A percentile compares a stretch with the other conserved stretches of the same genome.
phyloP scores from a whole-genome alignment of 495 filamentous ascomycete genomes.

The Lasiosphaeria miniovina region DNA sequence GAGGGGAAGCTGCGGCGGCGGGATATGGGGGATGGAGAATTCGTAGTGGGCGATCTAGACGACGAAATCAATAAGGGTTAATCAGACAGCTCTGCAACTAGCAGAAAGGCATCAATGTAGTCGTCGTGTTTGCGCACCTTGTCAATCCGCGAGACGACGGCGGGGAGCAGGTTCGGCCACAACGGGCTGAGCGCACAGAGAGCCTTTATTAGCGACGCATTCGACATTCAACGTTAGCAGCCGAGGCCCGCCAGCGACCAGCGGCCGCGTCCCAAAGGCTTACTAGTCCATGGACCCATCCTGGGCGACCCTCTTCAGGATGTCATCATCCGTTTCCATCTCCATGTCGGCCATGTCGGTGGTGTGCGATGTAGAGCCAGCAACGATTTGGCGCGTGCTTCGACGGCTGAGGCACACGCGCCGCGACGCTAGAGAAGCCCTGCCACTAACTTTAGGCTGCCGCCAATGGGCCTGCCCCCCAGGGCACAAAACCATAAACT shows the following conservation, averaged over 20 bases:
- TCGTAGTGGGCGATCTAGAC: constrained; percentile 39
- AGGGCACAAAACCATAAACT: too few relatives aligned
- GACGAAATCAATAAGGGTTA: neutral
- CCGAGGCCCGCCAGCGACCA: constrained; percentile 4
- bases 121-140: constrained; percentile 23
- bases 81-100: neutral
- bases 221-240: constrained; percentile 1
- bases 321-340: constrained; percentile 56
- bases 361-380: neutral
- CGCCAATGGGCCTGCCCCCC: neutral
- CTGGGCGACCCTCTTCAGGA: constrained; percentile 59
- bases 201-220: constrained; percentile 11
- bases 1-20: constrained; percentile 28
- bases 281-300: constrained; percentile 71
- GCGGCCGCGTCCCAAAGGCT: constrained; percentile 19
- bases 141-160: constrained; percentile 40
- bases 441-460: neutral
- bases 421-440: neutral
- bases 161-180: constrained; percentile 39
- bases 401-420: neutral
- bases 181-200: constrained; percentile 26
- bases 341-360: constrained; percentile 39
- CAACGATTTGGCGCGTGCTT: constrained; percentile 12
- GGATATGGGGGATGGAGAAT: constrained; percentile 45
- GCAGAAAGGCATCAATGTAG: neutral